A percentile compares a stretch with the other conserved stretches of the same genome.
These are phyloP conservation scores for Cercis canadensis DNA, from an alignment of 306 rosid species.

Conservation along the genomic window DNA sequence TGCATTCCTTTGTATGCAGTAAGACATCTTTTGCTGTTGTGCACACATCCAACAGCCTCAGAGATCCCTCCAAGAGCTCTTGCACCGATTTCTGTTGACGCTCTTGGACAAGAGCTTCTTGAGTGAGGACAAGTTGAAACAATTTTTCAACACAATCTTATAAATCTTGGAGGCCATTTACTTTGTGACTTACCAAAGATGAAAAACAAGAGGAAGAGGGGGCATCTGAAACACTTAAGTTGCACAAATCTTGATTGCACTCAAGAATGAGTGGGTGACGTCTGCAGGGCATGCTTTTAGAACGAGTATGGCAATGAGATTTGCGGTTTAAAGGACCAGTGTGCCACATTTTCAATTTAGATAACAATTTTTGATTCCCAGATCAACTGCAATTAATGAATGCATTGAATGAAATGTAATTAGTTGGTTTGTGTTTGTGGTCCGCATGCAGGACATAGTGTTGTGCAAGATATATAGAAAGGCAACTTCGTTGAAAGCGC, in stretches of 20 bases:
- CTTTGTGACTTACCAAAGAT: constrained; percentile 40
- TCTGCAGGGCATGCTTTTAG: constrained; percentile 53
- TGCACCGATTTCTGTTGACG: constrained; percentile 53
- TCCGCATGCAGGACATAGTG: constrained; percentile 82
- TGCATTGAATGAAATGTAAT: too few species aligned
- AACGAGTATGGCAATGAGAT: constrained; percentile 49
- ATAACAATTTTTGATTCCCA: constrained; percentile 54
- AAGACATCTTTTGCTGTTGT: constrained; percentile 56
- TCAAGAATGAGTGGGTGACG: constrained; percentile 53
- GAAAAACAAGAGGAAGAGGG: constrained; percentile 34
- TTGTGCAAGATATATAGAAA: constrained; percentile 90
- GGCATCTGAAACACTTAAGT: constrained; percentile 35
- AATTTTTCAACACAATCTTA: constrained; percentile 53
- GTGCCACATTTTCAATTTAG: constrained; percentile 48
- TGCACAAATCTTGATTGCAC: constrained; percentile 49
- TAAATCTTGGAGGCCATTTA: constrained; percentile 46
- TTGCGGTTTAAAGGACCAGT: constrained; percentile 42
- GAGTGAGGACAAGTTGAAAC: constrained; percentile 49
- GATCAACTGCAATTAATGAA: too few species aligned
- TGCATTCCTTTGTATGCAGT: constrained; percentile 62
- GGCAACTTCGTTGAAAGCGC: constrained; percentile 94
- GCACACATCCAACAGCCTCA: constrained; percentile 48
- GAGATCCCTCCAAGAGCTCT: constrained; percentile 65
- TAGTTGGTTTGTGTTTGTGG: too few species aligned
- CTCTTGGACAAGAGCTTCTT: constrained; percentile 49